Evolutionary conservation across 129 eudicot genomes (phyloP).

Genomic region (Logfia minima): DNA sequence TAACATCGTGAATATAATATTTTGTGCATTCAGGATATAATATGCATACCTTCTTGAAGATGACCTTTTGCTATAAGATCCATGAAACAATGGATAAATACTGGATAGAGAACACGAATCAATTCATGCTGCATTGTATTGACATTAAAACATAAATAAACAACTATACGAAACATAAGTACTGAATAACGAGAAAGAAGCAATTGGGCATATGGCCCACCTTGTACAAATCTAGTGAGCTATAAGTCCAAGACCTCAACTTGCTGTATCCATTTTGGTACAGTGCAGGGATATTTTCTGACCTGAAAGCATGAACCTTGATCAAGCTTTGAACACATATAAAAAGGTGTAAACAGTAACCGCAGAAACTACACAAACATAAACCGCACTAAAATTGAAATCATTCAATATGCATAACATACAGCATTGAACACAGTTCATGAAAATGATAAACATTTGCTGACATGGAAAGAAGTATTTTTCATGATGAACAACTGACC

Average conservation of each 20-base stretch:
- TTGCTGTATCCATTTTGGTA: constrained; percentile 88
- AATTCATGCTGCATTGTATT: constrained; percentile 75
- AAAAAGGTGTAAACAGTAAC: constrained; percentile 5
- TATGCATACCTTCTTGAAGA: constrained; percentile 79
- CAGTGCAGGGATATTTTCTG: constrained; percentile 67
- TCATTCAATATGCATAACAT: background rate
- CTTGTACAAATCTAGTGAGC: constrained; percentile 84
- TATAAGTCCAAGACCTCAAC: constrained; percentile 86
- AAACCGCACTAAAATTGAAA: background rate
- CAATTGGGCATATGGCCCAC: constrained; percentile 30
- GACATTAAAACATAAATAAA: constrained; percentile 4
- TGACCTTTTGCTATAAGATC: constrained; percentile 93
- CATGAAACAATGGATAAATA: constrained; percentile 95
- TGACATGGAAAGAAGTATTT: too few species aligned
- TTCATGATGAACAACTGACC: too few species aligned
- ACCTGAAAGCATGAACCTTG: constrained; percentile 43
- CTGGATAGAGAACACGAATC: constrained; percentile 92
- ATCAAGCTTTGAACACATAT: background rate
- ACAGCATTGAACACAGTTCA: background rate
- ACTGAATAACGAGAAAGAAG: constrained; percentile 4
- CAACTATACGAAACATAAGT: background rate
- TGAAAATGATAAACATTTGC: background rate
- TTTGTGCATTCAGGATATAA: constrained; percentile 17
- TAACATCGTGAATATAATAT: constrained; percentile 4
- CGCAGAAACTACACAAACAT: background rate